Conservation (phyloP, 768 basidiomycete species). For the Podaxis sp. region DNA sequence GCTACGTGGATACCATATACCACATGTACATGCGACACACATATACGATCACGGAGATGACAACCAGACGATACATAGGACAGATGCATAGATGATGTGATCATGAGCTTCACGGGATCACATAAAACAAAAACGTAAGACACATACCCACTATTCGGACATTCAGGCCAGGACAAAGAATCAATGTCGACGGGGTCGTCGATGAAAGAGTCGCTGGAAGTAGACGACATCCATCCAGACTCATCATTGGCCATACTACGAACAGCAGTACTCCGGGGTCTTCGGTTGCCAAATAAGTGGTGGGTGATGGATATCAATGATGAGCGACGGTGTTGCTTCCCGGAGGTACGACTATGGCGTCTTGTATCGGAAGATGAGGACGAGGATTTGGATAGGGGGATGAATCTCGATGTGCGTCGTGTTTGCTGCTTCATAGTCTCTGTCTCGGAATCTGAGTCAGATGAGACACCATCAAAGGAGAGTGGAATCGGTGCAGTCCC, state of each 20-base stretch:
- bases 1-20: conserved; percentile 3
- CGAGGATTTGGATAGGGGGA: conserved; percentile 28
- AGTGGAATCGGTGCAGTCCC: background rate
- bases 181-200: background rate
- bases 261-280: background rate
- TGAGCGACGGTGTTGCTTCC: background rate
- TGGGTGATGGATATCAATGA: conserved; percentile 6
- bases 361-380: conserved; percentile 24
- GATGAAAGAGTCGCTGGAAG: conserved; percentile 1
- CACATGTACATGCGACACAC: background rate
- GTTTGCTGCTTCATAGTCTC: background rate
- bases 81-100: background rate
- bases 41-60: background rate
- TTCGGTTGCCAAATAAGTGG: conserved; percentile 4
- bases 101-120: background rate
- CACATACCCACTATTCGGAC: conserved; percentile 13
- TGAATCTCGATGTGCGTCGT: conserved; percentile 11
- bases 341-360: conserved; percentile 13
- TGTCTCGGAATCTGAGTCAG: background rate
- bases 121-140: background rate
- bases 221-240: conserved; percentile 8
- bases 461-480: background rate
- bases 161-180: conserved; percentile 2
- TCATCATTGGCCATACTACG: conserved; percentile 2
- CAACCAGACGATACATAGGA: background rate